Evolutionary conservation across 768 basidiomycete species (phyloP), one percentile per base, ranked within the genome.

Genomic region (Chalciporus pseudorubinellus): DNA sequence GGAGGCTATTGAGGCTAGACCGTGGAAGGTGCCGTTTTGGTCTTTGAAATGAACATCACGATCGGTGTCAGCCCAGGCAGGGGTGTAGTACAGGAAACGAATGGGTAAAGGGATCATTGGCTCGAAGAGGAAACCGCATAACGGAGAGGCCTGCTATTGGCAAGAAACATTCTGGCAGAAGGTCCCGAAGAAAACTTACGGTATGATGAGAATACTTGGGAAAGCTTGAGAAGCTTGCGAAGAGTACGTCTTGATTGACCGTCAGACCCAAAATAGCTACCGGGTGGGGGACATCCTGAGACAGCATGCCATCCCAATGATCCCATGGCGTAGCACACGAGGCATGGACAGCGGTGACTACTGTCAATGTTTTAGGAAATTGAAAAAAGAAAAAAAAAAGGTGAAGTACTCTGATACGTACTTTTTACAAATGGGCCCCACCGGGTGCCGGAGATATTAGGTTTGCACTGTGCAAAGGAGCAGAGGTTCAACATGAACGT

Each of bases 371-470:
- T n/a, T n/a, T 31, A 11, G 11, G 10, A 31, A 31, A 31, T 31
- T 31, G 29, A 31, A 31, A 31, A 12, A 31, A 28, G 26, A 28
- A 13, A 31, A 31, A 10, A 31, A 31, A 31, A 8, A 10, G 29
- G 29, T 39, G 34, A 43, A 39, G 36, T 48, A 20, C 9, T 44
- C 19, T 20, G 33, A 5, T 16, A 39, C 31, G 29, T 39, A 14
- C 20, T 20, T 56, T 36, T 29, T 44, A 18, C 28, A 38, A 33
- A 44, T 18, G 33, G 39, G 48, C n/a, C n/a, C n/a, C 57, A 61
- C 60, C 61, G 29, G 29, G 51, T 50, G 51, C 46, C 24, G 38
- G 42, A 18, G 22, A 43, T 36, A 26, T 42, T 54, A 22, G 48
- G 10, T 21, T 22, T 31, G 29, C 26, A 24, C 24, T 24, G n/a